A percentile compares a stretch with the other conserved stretches of the same genome.
Evolutionary conservation across 2,329 filamentous ascomycete genomes (phyloP).

Genomic region (Venturia oleaginea): DNA sequence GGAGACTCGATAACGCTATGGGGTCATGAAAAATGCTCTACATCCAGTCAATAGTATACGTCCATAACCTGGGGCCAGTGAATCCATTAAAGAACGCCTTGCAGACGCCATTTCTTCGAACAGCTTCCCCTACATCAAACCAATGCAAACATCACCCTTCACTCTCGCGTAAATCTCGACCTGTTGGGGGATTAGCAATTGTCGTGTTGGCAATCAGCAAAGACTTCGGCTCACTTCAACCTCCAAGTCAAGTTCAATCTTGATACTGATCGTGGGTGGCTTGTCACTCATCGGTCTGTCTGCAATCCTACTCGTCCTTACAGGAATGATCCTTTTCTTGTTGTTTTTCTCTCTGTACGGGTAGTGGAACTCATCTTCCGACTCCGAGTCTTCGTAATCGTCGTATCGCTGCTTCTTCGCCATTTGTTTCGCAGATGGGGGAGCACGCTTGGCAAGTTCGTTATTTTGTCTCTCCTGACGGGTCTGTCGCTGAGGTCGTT

Average conservation of each 20-base stretch:
- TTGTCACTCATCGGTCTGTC: conserved; percentile 28
- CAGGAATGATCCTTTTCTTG: conserved; percentile 20
- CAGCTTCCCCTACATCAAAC: conserved; percentile 20
- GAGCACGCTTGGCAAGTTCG: neutral
- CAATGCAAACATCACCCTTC: conserved; percentile 25
- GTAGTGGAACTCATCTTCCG: conserved; percentile 29
- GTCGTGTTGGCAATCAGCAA: conserved; percentile 22
- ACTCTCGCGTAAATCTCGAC: conserved; percentile 24
- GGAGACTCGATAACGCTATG: neutral
- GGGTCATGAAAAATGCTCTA: neutral
- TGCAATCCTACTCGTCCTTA: conserved; percentile 30
- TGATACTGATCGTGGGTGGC: conserved; percentile 32
- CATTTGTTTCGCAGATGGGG: neutral
- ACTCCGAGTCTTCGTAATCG: conserved; percentile 1
- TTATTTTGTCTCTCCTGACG: neutral
- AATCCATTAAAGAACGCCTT: neutral
- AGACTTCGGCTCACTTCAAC: conserved; percentile 24
- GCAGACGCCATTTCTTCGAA: neutral
- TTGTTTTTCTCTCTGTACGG: conserved; percentile 15
- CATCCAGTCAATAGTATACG: neutral
- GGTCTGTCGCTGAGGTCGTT: neutral
- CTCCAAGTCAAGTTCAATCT: conserved; percentile 33
- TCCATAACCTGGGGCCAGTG: neutral
- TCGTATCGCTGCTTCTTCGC: conserved; percentile 1
- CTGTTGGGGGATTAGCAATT: conserved; percentile 20